Evolutionary conservation across 345 rosid genomes (phyloP), one percentile per base, ranked within the genome.

Genomic region (Sonneratia alba): DNA sequence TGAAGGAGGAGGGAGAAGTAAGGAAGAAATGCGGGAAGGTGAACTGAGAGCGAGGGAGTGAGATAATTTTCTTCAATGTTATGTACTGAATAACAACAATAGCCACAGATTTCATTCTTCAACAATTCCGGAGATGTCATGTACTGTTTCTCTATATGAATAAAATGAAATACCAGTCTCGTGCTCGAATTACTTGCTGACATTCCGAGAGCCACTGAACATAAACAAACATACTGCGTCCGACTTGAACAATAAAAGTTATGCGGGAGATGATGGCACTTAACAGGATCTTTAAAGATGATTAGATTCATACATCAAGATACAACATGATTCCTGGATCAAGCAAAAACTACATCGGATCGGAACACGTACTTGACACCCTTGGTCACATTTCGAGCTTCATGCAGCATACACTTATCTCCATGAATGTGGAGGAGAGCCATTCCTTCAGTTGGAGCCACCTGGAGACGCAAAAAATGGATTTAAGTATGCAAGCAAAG

Each of bases 391-490:
- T 86, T 90, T 49, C 81, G 83, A 22, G 91, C 96, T 88, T 92
- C 98, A 70, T 90, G 99, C 85, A 95, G 76, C 98, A 92, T 78
- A 68, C 99, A 90, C 77, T 88, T 89, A 77, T 87, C 89, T 37
- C 98, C 99, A 71, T 92, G 99, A 71, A 92, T 83, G 77, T 95
- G 98, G 61, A 92, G 75, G 36, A 95, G 96, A 75, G 98, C 98
- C 97, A 82, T 90, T 67, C 98, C 98, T 87, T 90, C 97, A 2
- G 70, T 13, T 64, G 98, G 99, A 80, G 91, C 94, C 67, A 95
- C 97, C 97, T 92, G 68, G 27, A 70, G 70, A 43, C 40, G 67
- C 69, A 24, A 62, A 65, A 73, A 34, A 16, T 63, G 42, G 48
- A 36, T 43, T 36, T 51, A 37, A 55, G 68, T 56, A 62, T 5